Base-by-base conservation (phyloP, 1,284 basidiomycete genomes). In the Cryptococcus neoformans region DNA sequence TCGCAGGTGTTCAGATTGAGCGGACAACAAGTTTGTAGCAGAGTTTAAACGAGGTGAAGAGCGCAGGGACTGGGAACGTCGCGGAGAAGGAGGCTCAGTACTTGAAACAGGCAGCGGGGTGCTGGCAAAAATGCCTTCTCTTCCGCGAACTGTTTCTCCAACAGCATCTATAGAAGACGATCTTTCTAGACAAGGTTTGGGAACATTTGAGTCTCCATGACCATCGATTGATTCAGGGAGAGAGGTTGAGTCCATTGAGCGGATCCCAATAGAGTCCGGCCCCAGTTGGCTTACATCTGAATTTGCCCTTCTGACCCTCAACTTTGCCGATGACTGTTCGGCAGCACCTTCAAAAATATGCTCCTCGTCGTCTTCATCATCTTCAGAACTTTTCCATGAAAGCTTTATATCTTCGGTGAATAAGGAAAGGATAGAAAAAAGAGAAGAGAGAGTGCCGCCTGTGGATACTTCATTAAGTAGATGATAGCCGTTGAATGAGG, bases 391-490 rank as follows among this genome's bases (percentile, higher is more conserved):
- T 6, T 62, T 57, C 90, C 91, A 95, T 58, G 90, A 88, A 65
- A 98, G 85, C 76, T 93, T 89, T 67, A 99, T 88, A 70, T 98
- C 90, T 76, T 99, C 95, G 1, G 96, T 99, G 78, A 99, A 99
- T 49, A 99, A 81, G 57, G 80, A 90, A 53, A 99, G 83, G 70
- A 99, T 99, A 11, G 92, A 97, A 78, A 99, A 98, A 42, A 98
- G 82, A 67, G 92, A 95, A 42, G 92, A 95, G 12, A 98, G 81
- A 0, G 93, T 99, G 9, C 95, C 92, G 5, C 93, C 93, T n/a
- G 87, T 89, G 42, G 89, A 87, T 36, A 97, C 94, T 79, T 94
- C 91, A 69, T 96, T 97, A 47, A 97, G 82, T 4, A 97, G 80
- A 69, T 94, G 91, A 75, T 92, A 96, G 6, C 92, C 93, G 63